phyloP scores from a whole-genome alignment of 345 rosid genomes.

The Firmiana major region DNA sequence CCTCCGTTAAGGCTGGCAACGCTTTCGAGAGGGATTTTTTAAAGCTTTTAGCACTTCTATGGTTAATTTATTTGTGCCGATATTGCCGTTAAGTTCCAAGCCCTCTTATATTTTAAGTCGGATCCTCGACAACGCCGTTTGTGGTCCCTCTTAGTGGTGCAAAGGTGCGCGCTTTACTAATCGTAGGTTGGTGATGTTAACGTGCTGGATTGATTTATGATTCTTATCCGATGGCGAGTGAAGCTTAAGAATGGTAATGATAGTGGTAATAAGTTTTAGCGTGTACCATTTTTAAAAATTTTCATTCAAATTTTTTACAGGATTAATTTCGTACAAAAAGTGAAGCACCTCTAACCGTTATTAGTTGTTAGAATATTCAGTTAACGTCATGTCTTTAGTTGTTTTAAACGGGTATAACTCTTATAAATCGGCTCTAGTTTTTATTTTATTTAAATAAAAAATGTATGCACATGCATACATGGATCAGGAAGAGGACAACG shows the following conservation, averaged over 20 bases:
- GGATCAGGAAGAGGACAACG: too few species aligned
- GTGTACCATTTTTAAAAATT: not conserved
- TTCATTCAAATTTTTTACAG: not conserved
- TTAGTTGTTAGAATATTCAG: not conserved
- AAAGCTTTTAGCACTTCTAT: not conserved
- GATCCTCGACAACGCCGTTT: not conserved
- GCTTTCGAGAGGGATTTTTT: not conserved
- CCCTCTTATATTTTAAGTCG: not conserved
- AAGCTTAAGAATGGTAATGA: too few species aligned
- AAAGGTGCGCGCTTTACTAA: not conserved
- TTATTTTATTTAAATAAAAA: too few species aligned
- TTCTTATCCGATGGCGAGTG: not conserved
- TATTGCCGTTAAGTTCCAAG: not conserved
- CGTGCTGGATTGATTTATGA: not conserved
- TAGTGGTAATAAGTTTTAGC: too few species aligned
- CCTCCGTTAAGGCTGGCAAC: conserved; percentile 7
- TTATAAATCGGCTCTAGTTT: too few species aligned
- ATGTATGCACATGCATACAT: too few species aligned
- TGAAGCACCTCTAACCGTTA: too few species aligned
- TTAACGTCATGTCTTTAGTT: too few species aligned
- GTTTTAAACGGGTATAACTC: too few species aligned
- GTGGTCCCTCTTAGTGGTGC: not conserved
- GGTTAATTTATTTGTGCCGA: not conserved
- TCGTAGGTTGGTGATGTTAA: not conserved
- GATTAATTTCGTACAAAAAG: not conserved